Base-by-base conservation (phyloP, 2,329 filamentous ascomycete species). In the Chrysoporthe austroafricana region DNA sequence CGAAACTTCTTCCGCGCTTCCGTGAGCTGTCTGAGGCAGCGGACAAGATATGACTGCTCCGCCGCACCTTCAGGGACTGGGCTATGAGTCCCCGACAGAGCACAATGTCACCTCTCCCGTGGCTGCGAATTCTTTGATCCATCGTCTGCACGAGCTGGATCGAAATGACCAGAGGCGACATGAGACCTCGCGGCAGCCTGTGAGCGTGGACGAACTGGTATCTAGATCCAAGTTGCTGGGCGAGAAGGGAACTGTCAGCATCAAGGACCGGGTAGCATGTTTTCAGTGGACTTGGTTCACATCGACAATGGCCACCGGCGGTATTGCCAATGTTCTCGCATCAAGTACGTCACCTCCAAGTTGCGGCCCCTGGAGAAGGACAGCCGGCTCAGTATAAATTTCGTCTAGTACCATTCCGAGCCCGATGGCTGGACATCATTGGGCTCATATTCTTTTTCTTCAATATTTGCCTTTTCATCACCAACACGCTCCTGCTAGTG, bases 241-340 rank as follows among this genome's bases (percentile, higher is more conserved):
- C 1, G 21, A 21, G 21, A 44, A 14, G 1, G 34, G 56, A 18
- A 34, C 16, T 11, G 77, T 85, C 58, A 77, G 83, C 18, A 73
- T 86, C 60, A 78, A 81, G 48, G 85, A 86, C 69, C 78, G 85
- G 46, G 83, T 87, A 68, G 81, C 79, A 52, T 86, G 83, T 69
- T 82, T 83, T 70, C 81, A 81, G 72, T 95, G 92, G 92, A 93
- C 91, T 0, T 95, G 89, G 84, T 95, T 94, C 73, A 92, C 91
- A 32, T 84, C 84, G 77, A 92, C 91, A 14, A 85, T 85, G 81
- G 85, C 85, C 2, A 86, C 85, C 0, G 85, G 85, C 36, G 84
- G 85, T n/a, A 77, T 87, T 67, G 82, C 84, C 58, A 87, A 86
- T 68, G 82, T 85, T n/a, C 75, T 87, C 57, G 78, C 83, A 72